Evolutionary conservation across 441 rosid species (phyloP).

Genomic region (Pelargonium fulgidum): DNA sequence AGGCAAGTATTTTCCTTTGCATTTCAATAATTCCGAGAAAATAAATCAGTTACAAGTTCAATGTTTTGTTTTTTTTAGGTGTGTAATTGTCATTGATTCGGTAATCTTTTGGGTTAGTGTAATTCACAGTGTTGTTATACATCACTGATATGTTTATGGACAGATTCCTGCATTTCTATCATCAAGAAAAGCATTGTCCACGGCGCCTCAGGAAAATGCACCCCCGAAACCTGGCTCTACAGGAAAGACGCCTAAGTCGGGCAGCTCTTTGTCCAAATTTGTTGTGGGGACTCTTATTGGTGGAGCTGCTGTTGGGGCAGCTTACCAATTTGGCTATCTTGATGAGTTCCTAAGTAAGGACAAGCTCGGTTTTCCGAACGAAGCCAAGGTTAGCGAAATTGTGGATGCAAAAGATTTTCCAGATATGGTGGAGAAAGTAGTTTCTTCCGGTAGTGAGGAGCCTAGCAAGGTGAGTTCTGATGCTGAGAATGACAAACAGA

Average conservation of each 20-base stretch:
- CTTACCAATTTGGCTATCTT: conserved; percentile 53
- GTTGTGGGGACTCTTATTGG: conserved; percentile 45
- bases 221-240: conserved; percentile 33
- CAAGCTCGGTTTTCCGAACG: conserved; percentile 26
- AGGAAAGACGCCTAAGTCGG: conserved; percentile 34
- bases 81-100: background rate
- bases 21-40: background rate
- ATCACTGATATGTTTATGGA: background rate
- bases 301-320: conserved; percentile 44
- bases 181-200: conserved; percentile 45
- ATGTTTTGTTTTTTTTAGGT: no score
- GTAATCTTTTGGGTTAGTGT: conserved; percentile 1
- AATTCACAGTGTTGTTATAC: background rate
- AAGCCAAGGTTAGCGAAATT: conserved; percentile 23
- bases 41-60: background rate
- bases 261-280: conserved; percentile 34
- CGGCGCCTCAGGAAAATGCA: conserved; percentile 38
- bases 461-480: conserved; percentile 22
- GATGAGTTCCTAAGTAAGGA: conserved; percentile 43
- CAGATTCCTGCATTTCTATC: conserved; percentile 34
- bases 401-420: conserved; percentile 21
- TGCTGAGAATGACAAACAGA: conserved; percentile 27
- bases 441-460: conserved; percentile 30
- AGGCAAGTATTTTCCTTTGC: background rate
- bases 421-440: conserved; percentile 28